Evolutionary conservation across 768 basidiomycete genomes (phyloP).

Genomic region (Hericium alpestre): DNA sequence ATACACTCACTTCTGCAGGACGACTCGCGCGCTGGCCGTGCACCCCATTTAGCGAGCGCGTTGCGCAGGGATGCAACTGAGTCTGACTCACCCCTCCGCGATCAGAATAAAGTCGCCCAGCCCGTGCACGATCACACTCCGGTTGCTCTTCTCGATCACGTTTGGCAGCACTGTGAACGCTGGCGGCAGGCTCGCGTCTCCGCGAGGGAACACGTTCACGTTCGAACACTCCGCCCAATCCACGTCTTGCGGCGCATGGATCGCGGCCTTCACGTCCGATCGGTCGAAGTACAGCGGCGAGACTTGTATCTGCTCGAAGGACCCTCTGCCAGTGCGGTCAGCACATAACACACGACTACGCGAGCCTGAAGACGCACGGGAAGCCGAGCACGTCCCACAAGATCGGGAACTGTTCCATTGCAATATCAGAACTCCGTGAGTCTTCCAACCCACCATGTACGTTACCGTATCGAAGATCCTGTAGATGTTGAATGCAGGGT

Average conservation of each 20-base stretch:
- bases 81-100: slow-evolving; percentile 49
- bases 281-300: slow-evolving; percentile 64
- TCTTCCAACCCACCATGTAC: neutral
- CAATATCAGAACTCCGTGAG: neutral
- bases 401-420: slow-evolving; percentile 36
- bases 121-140: slow-evolving; percentile 62
- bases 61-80: too few species aligned
- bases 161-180: slow-evolving; percentile 57
- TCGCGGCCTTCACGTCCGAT: slow-evolving; percentile 54
- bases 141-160: slow-evolving; percentile 65
- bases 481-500: slow-evolving; percentile 72
- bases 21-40: slow-evolving; percentile 19
- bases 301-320: slow-evolving; percentile 40
- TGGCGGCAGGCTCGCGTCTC: slow-evolving; percentile 52
- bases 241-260: slow-evolving; percentile 56
- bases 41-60: neutral
- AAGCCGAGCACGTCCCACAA: slow-evolving; percentile 78
- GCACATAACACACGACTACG: neutral
- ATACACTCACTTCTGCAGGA: slow-evolving; percentile 26
- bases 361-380: slow-evolving; percentile 31
- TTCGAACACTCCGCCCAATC: slow-evolving; percentile 57
- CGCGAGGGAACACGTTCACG: slow-evolving; percentile 47
- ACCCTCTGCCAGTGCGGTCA: slow-evolving; percentile 29
- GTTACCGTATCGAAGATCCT: slow-evolving; percentile 58
- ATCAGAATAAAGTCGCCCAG: slow-evolving; percentile 66